Conservation (phyloP, 768 basidiomycete genomes). For the Boletus subcaerulescens region DNA sequence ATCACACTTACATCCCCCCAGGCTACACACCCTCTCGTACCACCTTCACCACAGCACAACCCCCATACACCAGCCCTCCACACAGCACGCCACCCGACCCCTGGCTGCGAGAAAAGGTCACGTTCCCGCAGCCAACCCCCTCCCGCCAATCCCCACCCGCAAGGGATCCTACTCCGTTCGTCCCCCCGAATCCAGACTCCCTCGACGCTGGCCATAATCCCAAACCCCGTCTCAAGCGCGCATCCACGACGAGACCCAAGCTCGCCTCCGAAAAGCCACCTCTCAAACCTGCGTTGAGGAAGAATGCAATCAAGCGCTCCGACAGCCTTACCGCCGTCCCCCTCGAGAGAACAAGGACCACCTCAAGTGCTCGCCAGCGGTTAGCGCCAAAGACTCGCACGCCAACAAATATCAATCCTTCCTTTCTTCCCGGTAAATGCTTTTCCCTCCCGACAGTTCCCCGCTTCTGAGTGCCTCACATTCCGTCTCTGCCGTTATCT, state of each 20-base stretch:
- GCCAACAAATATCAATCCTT: conserved; percentile 36
- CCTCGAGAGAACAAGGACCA: conserved; percentile 41
- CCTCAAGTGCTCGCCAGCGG: conserved; percentile 35
- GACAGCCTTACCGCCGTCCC: conserved; percentile 24
- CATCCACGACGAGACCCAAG: conserved; percentile 27
- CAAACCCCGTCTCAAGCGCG: conserved; percentile 37
- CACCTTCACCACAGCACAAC: conserved; percentile 6
- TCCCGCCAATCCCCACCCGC: conserved; percentile 18
- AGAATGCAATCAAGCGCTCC: conserved; percentile 31
- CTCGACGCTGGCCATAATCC: conserved; percentile 19
- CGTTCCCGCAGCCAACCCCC: conserved; percentile 27
- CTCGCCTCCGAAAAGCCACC: conserved; percentile 32
- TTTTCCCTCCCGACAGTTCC: neutral
- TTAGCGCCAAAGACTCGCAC: conserved; percentile 32
- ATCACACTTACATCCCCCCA: conserved; percentile 36
- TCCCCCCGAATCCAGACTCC: conserved; percentile 25
- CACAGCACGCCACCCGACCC: conserved; percentile 31
- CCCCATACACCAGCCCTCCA: conserved; percentile 28
- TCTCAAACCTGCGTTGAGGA: conserved; percentile 61
- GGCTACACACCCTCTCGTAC: conserved; percentile 23
- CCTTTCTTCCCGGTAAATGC: conserved; percentile 30
- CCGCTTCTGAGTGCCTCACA: conserved; percentile 19
- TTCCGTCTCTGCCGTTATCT: conserved; percentile 20
- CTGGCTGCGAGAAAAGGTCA: conserved; percentile 34
- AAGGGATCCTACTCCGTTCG: conserved; percentile 17